These are phyloP conservation scores for Alternaria sp. DNA, from an alignment of 2,329 filamentous ascomycete species.

Conservation along the genomic window DNA sequence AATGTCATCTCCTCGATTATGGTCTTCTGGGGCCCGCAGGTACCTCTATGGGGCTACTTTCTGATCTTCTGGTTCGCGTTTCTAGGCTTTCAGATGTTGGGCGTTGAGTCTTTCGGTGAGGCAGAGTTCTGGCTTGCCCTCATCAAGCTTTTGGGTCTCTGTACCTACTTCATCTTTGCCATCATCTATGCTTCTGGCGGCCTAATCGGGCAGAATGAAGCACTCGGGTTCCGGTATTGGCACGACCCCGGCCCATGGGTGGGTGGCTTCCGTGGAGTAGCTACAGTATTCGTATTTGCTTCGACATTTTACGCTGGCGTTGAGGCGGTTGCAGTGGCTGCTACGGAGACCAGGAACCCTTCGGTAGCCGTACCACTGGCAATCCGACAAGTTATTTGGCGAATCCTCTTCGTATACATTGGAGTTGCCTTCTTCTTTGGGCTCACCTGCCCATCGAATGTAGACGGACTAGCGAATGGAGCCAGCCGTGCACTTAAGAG, in stretches of 20 bases:
- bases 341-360: conserved; percentile 54
- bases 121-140: conserved; percentile 56
- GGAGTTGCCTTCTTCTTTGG: conserved; percentile 59
- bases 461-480: conserved; percentile 68
- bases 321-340: conserved; percentile 50
- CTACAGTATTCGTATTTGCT: conserved; percentile 55
- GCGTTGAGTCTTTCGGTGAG: conserved; percentile 55
- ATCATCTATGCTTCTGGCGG: conserved; percentile 52
- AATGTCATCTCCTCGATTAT: conserved; percentile 73
- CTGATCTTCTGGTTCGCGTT: conserved; percentile 55
- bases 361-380: conserved; percentile 56
- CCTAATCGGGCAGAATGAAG: conserved; percentile 42
- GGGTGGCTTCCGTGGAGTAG: conserved; percentile 54
- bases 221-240: conserved; percentile 52
- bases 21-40: conserved; percentile 68
- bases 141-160: conserved; percentile 51
- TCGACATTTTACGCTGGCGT: conserved; percentile 54
- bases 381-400: conserved; percentile 58
- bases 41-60: conserved; percentile 54
- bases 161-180: conserved; percentile 53
- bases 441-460: conserved; percentile 74
- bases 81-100: conserved; percentile 52
- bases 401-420: conserved; percentile 57
- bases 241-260: conserved; percentile 53
- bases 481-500: conserved; percentile 71